Evolutionary conservation across 73 alveolate genomes (phyloP), one percentile per base, ranked within the genome.

Genomic region (Effrenium voratum): DNA sequence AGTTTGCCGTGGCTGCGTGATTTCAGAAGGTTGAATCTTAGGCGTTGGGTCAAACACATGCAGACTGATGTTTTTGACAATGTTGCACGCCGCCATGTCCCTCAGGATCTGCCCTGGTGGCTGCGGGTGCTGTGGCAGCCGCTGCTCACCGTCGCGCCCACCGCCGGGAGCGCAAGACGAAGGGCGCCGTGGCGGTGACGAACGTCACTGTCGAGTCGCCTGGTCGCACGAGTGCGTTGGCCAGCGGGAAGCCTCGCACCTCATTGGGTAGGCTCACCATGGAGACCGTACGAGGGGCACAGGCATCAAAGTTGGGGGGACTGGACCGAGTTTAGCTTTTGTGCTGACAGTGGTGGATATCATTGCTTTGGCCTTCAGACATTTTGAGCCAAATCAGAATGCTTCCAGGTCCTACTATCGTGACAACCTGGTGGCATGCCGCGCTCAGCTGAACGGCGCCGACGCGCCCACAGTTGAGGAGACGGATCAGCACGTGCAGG

Each of bases 371-470:
- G n/a, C n/a, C n/a, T n/a, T n/a, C n/a, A n/a, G n/a, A n/a, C n/a
- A n/a, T n/a, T n/a, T n/a, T n/a, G n/a, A n/a, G n/a, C n/a, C n/a
- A n/a, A n/a, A n/a, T n/a, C n/a, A n/a, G n/a, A n/a, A n/a, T n/a
- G n/a, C n/a, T n/a, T n/a, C 40, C 2, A 59, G 73, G 93, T n/a
- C 93, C 41, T 84, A 84, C 93, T 84, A 36, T 79, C 93, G 95
- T 8, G 95, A 87, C 83, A 83, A 87, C 50, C 70, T 87, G 95
- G 85, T 87, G 70, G 95, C 95, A 66, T 87, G 95, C 95, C 95
- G 95, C 68, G 95, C 95, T 2, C 95, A 87, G 95, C 84, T 87
- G 82, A 68, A 87, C 59, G 95, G 95, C 22, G 95, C 24, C 59
- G 95, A 87, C 46, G 95, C 95, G 12, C 95, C 95, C n/a, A 87